phyloP scores from a whole-genome alignment of 208 protist genomes.

The Trichomonas vaginalis region DNA sequence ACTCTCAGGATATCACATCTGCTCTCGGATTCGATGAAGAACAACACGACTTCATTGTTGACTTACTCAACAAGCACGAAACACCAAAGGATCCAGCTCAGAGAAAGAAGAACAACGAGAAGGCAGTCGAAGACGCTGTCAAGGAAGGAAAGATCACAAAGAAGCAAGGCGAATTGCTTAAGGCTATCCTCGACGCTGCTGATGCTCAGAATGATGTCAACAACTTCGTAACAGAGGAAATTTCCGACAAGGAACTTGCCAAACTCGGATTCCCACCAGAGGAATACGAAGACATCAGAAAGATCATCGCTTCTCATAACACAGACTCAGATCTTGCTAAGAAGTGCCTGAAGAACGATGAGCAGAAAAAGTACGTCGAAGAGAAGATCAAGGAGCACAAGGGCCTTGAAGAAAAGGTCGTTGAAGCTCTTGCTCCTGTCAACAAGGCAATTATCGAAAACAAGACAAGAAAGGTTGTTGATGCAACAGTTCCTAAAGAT shows the following conservation, averaged over 20 bases:
- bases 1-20: neutral
- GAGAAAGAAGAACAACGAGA: neutral
- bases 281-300: neutral
- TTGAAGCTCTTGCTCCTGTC: neutral
- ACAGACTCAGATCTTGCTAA: neutral
- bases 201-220: neutral
- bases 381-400: neutral
- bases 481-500: neutral
- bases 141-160: neutral
- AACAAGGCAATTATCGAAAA: neutral
- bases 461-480: neutral
- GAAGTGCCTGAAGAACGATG: neutral
- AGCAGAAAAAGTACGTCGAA: neutral
- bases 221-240: neutral
- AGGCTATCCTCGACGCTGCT: neutral
- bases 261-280: neutral
- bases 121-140: neutral
- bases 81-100: neutral
- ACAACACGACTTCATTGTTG: neutral
- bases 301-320: neutral
- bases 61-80: neutral
- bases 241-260: neutral
- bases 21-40: neutral
- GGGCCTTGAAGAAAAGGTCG: neutral
- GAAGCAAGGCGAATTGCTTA: neutral